Evolutionary conservation across 2,329 filamentous ascomycete species (phyloP).

Genomic region (Apiospora hydei): DNA sequence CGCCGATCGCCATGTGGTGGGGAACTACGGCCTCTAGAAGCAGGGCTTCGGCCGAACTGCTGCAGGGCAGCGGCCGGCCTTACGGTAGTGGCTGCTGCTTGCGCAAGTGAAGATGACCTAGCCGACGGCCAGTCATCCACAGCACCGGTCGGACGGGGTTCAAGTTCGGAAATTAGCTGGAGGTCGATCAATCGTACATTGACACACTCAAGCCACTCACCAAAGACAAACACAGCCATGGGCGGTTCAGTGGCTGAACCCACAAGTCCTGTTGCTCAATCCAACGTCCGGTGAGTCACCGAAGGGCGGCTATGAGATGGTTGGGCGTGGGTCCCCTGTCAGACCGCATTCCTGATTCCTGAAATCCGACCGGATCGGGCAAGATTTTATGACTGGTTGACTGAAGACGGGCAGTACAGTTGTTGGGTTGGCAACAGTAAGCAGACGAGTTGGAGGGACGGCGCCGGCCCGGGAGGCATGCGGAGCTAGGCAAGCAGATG

Average conservation of each 20-base stretch:
- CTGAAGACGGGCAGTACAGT: not conserved
- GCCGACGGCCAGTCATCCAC: not conserved
- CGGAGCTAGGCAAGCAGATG: not conserved
- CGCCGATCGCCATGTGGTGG: not conserved
- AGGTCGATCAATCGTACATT: not conserved
- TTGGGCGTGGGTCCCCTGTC: not conserved
- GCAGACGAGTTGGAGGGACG: conserved; percentile 12
- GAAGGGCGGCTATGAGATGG: not conserved
- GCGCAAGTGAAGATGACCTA: not conserved
- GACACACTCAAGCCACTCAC: too few species aligned
- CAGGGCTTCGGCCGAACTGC: not conserved
- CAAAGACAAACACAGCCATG: too few species aligned
- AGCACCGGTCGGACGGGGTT: not conserved
- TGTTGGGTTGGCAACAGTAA: not conserved
- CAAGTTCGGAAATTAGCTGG: not conserved
- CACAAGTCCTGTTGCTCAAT: too few species aligned
- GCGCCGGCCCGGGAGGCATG: conserved; percentile 6
- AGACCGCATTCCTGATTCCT: not conserved
- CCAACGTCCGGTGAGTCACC: not conserved
- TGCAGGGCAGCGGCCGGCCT: not conserved
- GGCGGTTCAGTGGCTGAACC: too few species aligned
- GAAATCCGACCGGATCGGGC: not conserved
- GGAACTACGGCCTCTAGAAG: not conserved
- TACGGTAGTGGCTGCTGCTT: not conserved
- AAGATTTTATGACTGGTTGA: not conserved